Percentiles rank a stretch among this genome's conserved stretches.
phyloP scores from a whole-genome alignment of 177 flowering plant genomes.

The Telopea speciosissima region DNA sequence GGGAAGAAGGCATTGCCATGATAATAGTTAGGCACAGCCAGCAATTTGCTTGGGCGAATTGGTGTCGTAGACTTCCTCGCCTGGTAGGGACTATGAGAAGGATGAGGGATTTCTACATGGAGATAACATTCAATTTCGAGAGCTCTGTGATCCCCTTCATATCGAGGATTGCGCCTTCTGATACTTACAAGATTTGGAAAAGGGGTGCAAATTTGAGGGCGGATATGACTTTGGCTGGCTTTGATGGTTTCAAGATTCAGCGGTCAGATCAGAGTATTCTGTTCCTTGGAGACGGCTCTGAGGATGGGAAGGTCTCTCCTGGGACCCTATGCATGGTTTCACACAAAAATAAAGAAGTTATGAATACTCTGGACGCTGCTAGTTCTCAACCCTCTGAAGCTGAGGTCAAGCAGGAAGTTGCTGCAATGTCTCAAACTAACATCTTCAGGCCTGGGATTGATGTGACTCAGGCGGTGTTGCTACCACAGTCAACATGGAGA shows the following conservation, averaged over 20 bases:
- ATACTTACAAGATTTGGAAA: conserved; percentile 83
- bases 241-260: conserved; percentile 78
- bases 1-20: conserved; percentile 64
- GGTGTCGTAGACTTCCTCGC: conserved; percentile 84
- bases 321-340: conserved; percentile 75
- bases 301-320: conserved; percentile 71
- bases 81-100: conserved; percentile 61
- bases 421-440: conserved; percentile 81
- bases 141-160: conserved; percentile 84
- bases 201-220: conserved; percentile 80
- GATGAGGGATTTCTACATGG: conserved; percentile 91
- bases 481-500: conserved; percentile 86
- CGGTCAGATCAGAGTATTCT: conserved; percentile 73
- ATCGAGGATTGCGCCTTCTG: conserved; percentile 85
- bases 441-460: conserved; percentile 92
- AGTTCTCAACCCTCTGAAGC: conserved; percentile 64
- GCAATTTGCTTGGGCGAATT: conserved; percentile 86
- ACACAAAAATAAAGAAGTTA: conserved; percentile 78
- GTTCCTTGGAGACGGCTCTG: conserved; percentile 86
- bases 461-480: conserved; percentile 80
- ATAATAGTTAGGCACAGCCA: conserved; percentile 69
- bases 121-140: conserved; percentile 75
- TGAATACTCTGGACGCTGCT: conserved; percentile 88
- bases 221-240: conserved; percentile 91
- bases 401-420: conserved; percentile 71